These are phyloP conservation scores for Eragrostis tef DNA, from an alignment of 202 grass and related monocot genomes.

Conservation along the genomic window DNA sequence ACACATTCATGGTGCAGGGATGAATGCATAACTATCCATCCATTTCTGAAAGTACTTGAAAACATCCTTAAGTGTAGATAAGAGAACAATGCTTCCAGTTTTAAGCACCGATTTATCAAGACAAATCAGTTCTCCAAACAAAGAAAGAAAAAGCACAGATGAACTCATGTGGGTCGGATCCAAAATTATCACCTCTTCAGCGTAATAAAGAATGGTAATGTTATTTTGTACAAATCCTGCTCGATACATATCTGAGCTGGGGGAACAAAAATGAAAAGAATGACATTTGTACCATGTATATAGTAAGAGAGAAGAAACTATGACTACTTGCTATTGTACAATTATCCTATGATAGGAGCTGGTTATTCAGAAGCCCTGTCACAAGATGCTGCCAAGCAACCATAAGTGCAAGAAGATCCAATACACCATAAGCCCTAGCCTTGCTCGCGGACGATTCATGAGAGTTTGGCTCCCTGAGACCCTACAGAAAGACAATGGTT, in stretches of 20 bases:
- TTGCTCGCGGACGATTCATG: constrained; percentile 82
- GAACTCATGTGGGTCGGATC: constrained; percentile 15
- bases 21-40: too few relatives aligned
- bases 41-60: neutral
- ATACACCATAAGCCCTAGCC: constrained; percentile 79
- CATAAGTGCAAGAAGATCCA: constrained; percentile 82
- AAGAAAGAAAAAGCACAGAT: neutral
- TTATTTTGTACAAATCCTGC: constrained; percentile 42
- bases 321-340: constrained; percentile 57
- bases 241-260: constrained; percentile 44
- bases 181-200: constrained; percentile 23
- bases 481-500: constrained; percentile 57
- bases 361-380: constrained; percentile 42
- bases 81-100: neutral
- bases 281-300: constrained; percentile 44
- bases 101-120: neutral
- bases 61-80: neutral
- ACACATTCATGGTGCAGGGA: too few relatives aligned
- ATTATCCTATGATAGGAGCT: constrained; percentile 44
- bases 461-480: constrained; percentile 83
- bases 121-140: neutral
- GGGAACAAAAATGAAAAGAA: constrained; percentile 41
- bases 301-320: constrained; percentile 36
- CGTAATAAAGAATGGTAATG: constrained; percentile 55
- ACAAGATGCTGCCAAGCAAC: constrained; percentile 83